Evolutionary conservation across 495 filamentous ascomycete genomes (phyloP).

Genomic region (Xylaria venustula): DNA sequence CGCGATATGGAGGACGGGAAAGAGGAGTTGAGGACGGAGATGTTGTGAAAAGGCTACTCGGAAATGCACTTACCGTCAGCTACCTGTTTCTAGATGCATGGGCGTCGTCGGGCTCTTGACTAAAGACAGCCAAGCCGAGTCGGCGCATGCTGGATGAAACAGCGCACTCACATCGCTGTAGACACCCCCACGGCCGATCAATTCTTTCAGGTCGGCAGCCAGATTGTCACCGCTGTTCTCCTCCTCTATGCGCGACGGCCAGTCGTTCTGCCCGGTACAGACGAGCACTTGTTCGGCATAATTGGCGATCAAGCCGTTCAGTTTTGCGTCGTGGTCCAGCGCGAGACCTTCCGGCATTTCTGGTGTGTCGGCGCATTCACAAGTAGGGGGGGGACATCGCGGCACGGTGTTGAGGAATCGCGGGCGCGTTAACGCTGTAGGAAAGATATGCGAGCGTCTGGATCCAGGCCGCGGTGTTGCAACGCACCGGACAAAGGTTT

Average conservation of each 20-base stretch:
- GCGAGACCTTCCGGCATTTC: constrained; percentile 64
- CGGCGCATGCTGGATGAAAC: constrained; percentile 4
- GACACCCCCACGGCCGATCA: constrained; percentile 63
- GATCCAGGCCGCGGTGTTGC: neutral
- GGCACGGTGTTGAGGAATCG: constrained; percentile 50
- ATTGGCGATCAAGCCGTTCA: constrained; percentile 73
- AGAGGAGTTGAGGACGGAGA: constrained; percentile 70
- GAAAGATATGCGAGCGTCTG: neutral
- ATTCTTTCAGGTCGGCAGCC: constrained; percentile 65
- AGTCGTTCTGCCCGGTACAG: constrained; percentile 76
- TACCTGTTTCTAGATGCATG: neutral
- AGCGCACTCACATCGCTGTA: constrained; percentile 65
- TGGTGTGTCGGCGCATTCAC: constrained; percentile 65
- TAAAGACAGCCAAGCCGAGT: constrained; percentile 13
- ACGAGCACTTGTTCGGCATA: constrained; percentile 83
- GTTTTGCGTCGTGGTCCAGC: constrained; percentile 67
- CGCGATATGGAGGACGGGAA: constrained; percentile 50
- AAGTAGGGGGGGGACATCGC: constrained; percentile 69
- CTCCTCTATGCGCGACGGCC: constrained; percentile 68
- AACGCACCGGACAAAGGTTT: neutral
- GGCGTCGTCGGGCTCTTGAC: neutral
- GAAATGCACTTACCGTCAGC: constrained; percentile 20
- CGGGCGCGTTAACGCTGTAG: neutral
- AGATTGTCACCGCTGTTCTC: constrained; percentile 58
- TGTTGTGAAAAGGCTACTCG: constrained; percentile 72